phyloP scores from a whole-genome alignment of 345 rosid genomes.

The Alliaria petiolata region DNA sequence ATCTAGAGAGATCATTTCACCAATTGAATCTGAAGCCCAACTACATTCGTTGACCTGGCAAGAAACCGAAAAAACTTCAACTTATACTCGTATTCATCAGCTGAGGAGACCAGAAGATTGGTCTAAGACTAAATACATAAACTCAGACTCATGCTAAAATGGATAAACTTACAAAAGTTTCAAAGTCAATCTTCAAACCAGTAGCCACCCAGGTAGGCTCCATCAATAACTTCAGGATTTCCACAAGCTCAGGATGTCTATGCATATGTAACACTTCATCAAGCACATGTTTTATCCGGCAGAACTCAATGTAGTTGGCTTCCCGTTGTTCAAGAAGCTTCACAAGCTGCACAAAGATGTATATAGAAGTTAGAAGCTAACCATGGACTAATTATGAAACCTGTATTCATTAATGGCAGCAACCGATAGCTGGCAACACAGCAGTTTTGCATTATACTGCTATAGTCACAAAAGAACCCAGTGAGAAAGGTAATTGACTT shows the following conservation, averaged over 20 bases:
- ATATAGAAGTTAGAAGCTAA: slow-evolving; percentile 18
- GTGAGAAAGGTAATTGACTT: not conserved
- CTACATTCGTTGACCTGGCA: slow-evolving; percentile 74
- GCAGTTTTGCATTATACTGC: not conserved
- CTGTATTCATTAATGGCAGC: not conserved
- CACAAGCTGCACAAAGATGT: slow-evolving; percentile 65
- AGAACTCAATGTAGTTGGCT: slow-evolving; percentile 90
- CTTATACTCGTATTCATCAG: not conserved
- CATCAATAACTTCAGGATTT: slow-evolving; percentile 71
- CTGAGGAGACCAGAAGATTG: not conserved
- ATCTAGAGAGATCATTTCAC: slow-evolving; percentile 64
- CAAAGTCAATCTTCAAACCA: slow-evolving; percentile 85
- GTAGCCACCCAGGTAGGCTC: slow-evolving; percentile 95
- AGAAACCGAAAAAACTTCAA: slow-evolving; percentile 6
- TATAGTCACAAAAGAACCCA: not conserved
- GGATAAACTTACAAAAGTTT: slow-evolving; percentile 51
- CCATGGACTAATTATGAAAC: not conserved
- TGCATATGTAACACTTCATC: slow-evolving; percentile 82
- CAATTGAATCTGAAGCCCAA: slow-evolving; percentile 61
- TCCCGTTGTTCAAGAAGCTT: slow-evolving; percentile 92
- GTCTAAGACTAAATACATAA: not conserved
- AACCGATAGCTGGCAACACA: not conserved
- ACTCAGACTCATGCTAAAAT: not conserved
- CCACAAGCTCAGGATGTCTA: slow-evolving; percentile 52
- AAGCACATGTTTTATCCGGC: slow-evolving; percentile 77